Percentiles rank a stretch among this genome's conserved stretches.
phyloP scores from a whole-genome alignment of 1,284 basidiomycete species.

The Exsudoporus floridanus region DNA sequence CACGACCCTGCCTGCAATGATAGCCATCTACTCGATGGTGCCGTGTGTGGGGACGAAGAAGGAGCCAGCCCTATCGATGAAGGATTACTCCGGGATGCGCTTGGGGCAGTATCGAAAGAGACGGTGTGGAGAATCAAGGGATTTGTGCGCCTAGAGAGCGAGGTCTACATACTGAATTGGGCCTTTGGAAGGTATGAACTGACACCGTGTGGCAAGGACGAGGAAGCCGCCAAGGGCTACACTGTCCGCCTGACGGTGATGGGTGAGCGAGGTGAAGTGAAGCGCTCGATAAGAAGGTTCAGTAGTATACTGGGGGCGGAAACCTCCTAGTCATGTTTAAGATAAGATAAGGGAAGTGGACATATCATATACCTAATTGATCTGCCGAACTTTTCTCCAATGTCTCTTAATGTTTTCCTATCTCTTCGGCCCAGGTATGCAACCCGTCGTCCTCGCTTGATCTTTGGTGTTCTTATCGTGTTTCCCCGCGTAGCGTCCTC shows the following conservation, averaged over 20 bases:
- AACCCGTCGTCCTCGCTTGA: neutral
- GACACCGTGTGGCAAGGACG: slow-evolving; percentile 38
- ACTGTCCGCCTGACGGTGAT: slow-evolving; percentile 73
- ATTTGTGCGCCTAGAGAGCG: slow-evolving; percentile 59
- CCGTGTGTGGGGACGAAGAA: neutral
- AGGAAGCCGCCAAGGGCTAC: slow-evolving; percentile 37
- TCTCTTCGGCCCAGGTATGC: slow-evolving; percentile 51
- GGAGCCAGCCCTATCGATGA: slow-evolving; percentile 25
- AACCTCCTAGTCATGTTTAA: slow-evolving; percentile 4
- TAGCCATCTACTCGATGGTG: slow-evolving; percentile 2
- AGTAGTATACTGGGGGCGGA: slow-evolving; percentile 50
- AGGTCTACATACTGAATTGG: slow-evolving; percentile 78
- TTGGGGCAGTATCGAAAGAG: slow-evolving; percentile 62
- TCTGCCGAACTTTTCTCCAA: slow-evolving; percentile 6
- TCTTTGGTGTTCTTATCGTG: slow-evolving; percentile 1
- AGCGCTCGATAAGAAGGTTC: slow-evolving; percentile 55
- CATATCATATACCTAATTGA: slow-evolving; percentile 14
- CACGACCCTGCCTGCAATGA: slow-evolving; percentile 29
- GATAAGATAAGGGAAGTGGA: slow-evolving; percentile 25
- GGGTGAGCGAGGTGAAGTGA: slow-evolving; percentile 84
- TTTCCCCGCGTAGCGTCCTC: slow-evolving; percentile 42
- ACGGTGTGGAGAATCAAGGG: slow-evolving; percentile 80
- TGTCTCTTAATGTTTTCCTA: slow-evolving; percentile 52
- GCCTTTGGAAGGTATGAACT: slow-evolving; percentile 85
- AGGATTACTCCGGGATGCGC: slow-evolving; percentile 42